phyloP scores from a whole-genome alignment of 2,329 filamentous ascomycete species.

The Alternaria triticina region DNA sequence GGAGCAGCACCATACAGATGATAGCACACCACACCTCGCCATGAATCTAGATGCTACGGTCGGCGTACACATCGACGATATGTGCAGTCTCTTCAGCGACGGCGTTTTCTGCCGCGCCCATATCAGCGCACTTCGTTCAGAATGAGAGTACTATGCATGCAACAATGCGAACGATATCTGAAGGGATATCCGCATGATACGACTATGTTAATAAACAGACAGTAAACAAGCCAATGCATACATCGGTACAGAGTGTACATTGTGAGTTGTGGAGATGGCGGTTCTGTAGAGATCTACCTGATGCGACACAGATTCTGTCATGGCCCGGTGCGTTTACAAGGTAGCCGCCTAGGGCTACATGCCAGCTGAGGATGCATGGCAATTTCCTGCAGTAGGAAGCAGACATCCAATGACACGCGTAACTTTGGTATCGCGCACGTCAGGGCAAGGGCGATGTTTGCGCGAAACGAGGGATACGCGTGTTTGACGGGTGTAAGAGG shows the following conservation, averaged over 20 bases:
- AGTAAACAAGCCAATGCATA: not conserved
- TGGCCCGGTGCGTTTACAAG: not conserved
- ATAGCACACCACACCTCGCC: not conserved
- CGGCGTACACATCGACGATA: not conserved
- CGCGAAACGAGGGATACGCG: not conserved
- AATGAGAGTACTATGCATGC: not conserved
- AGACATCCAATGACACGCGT: not conserved
- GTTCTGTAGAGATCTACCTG: not conserved
- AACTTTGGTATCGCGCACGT: not conserved
- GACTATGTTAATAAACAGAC: not conserved
- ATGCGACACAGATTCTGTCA: not conserved
- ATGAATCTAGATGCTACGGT: not conserved
- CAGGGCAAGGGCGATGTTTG: not conserved
- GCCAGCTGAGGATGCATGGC: not conserved
- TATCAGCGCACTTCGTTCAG: not conserved
- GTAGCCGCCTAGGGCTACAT: not conserved
- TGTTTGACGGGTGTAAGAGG: not conserved
- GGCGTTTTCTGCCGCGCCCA: not conserved
- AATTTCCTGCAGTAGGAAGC: not conserved
- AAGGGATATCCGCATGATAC: not conserved
- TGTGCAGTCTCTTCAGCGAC: not conserved
- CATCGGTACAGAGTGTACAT: not conserved
- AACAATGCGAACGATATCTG: not conserved
- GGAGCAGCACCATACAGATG: not conserved
- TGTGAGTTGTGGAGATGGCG: not conserved